Evolutionary conservation across 352 stramenopile species (phyloP).

Genomic region (Pseudoperonospora humuli): DNA sequence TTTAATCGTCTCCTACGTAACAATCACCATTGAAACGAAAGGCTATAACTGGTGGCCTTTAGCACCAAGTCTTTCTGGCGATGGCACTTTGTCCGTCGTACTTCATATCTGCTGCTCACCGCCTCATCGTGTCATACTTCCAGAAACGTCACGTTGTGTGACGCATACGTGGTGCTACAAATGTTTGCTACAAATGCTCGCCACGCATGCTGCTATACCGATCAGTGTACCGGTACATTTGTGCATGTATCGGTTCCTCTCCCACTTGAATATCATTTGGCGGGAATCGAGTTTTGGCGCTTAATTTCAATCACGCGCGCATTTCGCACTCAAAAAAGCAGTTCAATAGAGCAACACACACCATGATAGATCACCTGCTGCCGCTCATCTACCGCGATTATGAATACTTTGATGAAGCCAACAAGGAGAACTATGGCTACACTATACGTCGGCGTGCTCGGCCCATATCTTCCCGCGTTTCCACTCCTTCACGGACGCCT

Average conservation of each 20-base stretch:
- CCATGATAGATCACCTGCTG: slow-evolving; percentile 38
- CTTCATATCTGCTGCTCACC: too few relatives aligned
- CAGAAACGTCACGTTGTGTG: too few relatives aligned
- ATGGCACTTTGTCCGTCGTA: too few relatives aligned
- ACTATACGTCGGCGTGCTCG: slow-evolving; percentile 28
- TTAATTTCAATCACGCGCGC: slow-evolving; percentile 12
- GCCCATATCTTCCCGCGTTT: background rate
- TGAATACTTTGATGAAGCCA: slow-evolving; percentile 34
- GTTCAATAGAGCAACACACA: background rate
- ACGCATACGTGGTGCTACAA: too few relatives aligned
- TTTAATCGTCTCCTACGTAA: too few relatives aligned
- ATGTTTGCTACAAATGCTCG: too few relatives aligned
- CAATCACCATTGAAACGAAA: too few relatives aligned
- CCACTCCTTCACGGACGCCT: slow-evolving; percentile 6
- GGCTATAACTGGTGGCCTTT: too few relatives aligned
- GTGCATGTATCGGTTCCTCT: slow-evolving; percentile 1
- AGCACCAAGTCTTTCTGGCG: too few relatives aligned
- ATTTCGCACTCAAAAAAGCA: slow-evolving; percentile 1
- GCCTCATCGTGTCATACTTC: too few relatives aligned
- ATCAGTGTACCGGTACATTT: background rate
- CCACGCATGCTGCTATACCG: background rate
- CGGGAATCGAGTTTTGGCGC: slow-evolving; percentile 26
- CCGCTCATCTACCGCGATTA: slow-evolving; percentile 35
- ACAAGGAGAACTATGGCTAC: slow-evolving; percentile 72
- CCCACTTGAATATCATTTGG: slow-evolving; percentile 18